Base-by-base conservation (phyloP, 352 stramenopile species). In the Nothophytophthora sp. region DNA sequence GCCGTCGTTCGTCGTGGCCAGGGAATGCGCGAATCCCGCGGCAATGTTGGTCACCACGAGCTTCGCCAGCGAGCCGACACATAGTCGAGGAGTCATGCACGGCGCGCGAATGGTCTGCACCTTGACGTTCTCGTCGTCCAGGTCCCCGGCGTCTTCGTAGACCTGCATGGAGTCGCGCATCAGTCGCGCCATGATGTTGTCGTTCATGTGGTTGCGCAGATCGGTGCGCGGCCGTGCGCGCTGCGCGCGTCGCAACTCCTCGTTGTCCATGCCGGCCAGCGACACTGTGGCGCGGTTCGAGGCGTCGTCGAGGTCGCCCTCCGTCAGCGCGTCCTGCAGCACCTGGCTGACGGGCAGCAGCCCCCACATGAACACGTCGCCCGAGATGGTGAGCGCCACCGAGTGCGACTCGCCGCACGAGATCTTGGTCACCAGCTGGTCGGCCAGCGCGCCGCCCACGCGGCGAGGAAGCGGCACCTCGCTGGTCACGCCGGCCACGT, bases 321-420 rank as follows among this genome's bases (percentile, higher is more conserved):
- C 44, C 42, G n/a, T n/a, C n/a, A n/a, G n/a, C n/a, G 66, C 73
- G 41, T 72, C 63, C 39, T 76, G 41, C 54, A 72, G 67, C 12
- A 76, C 51, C 29, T 81, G 67, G 25, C 61, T 72, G 47, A 89
- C 74, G 1, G 81, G 82, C 0, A 93, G 42, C 19, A 93, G 57
- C 0, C 82, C 82, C 77, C 73, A 91, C 76, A 90, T 84, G 46
- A 90, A 90, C 11, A 93, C 73, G 28, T 88, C 67, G 13, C 80
- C 80, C 1, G 65, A 63, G 29, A 71, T 52, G 4, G 60, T 78
- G 39, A 87, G 59, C 15, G 78, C 78, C 48, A 93, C 53, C 41
- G 80, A 89, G 54, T 93, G 82, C 32, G 81, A 82, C 48, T 93
- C 81, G 7, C 82, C 82, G 30, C 80, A 90, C 35, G 82, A 81